Conservation (phyloP, 2,329 filamentous ascomycete species). For the Hypoxylon sp. region DNA sequence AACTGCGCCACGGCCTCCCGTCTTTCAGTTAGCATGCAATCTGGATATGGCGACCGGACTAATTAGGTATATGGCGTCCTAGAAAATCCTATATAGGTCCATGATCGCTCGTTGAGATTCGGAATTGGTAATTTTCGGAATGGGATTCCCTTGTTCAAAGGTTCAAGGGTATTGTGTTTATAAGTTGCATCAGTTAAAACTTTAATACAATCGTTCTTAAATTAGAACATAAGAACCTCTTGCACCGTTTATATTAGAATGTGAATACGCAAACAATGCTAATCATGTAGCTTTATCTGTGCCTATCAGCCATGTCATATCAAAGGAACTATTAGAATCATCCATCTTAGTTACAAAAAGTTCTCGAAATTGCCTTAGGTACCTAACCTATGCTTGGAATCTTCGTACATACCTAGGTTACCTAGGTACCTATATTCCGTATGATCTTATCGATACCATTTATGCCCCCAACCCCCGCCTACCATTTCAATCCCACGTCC, state of each 20-base stretch:
- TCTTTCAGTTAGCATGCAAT: conserved; percentile 24
- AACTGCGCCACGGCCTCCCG: conserved; percentile 16
- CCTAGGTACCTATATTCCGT: background rate
- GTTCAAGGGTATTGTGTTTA: conserved; percentile 21
- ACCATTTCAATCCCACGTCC: conserved; percentile 1
- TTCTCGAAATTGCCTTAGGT: too few species aligned
- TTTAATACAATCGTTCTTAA: conserved; percentile 27
- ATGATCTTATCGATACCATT: background rate
- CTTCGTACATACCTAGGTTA: too few species aligned
- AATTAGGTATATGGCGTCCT: conserved; percentile 20
- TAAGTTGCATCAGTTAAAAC: conserved; percentile 23
- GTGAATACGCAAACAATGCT: too few species aligned
- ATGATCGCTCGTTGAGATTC: conserved; percentile 35
- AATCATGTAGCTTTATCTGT: too few species aligned
- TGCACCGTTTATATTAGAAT: too few species aligned
- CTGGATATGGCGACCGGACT: conserved; percentile 31
- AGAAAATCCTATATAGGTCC: conserved; percentile 33
- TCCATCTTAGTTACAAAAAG: too few species aligned
- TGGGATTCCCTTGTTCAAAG: conserved; percentile 20
- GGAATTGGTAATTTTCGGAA: conserved; percentile 21
- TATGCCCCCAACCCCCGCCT: background rate
- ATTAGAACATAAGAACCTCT: too few species aligned
- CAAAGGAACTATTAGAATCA: background rate
- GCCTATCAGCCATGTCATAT: background rate
- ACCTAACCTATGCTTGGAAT: too few species aligned